A percentile compares a stretch with the other conserved stretches of the same genome.
phyloP scores from a whole-genome alignment of 371 early-diverging fungal genomes.

The Dichotomocladium elegans region DNA sequence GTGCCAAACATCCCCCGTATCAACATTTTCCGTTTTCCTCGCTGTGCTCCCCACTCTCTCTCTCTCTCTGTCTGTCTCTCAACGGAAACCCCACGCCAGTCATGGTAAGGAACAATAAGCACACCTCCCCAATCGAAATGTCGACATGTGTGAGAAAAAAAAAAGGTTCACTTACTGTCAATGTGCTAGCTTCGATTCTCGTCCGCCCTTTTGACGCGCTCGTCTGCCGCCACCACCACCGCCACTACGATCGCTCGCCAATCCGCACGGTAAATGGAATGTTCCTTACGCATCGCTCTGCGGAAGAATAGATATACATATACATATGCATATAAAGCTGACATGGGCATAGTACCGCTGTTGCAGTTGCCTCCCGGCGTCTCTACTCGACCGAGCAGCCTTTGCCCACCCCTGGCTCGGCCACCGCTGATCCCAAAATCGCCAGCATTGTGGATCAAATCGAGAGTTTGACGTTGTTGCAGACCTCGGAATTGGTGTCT shows the following conservation, averaged over 20 bases:
- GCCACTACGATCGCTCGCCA: conserved; percentile 27
- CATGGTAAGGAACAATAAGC: no score
- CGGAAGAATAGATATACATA: background rate
- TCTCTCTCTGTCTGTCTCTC: no score
- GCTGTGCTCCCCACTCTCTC: no score
- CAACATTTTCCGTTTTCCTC: no score
- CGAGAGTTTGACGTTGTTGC: conserved; percentile 82
- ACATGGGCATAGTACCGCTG: conserved; percentile 13
- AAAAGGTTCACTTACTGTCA: no score
- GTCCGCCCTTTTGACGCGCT: conserved; percentile 29
- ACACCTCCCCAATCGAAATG: no score
- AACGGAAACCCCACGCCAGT: no score
- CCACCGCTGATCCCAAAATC: conserved; percentile 69
- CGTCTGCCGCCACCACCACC: no score
- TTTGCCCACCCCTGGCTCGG: conserved; percentile 60
- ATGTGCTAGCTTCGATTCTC: conserved; percentile 46
- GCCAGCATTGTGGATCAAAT: conserved; percentile 86
- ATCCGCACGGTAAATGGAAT: conserved; percentile 31
- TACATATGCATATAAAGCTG: conserved; percentile 1
- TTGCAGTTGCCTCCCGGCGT: conserved; percentile 31
- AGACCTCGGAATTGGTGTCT: conserved; percentile 86
- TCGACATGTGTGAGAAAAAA: no score
- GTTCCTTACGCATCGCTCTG: background rate
- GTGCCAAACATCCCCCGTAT: no score
- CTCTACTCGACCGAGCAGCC: conserved; percentile 31